Evolutionary conservation across 768 basidiomycete genomes (phyloP), one percentile per base, ranked within the genome.

Genomic region (Phanerochaete carnosa): DNA sequence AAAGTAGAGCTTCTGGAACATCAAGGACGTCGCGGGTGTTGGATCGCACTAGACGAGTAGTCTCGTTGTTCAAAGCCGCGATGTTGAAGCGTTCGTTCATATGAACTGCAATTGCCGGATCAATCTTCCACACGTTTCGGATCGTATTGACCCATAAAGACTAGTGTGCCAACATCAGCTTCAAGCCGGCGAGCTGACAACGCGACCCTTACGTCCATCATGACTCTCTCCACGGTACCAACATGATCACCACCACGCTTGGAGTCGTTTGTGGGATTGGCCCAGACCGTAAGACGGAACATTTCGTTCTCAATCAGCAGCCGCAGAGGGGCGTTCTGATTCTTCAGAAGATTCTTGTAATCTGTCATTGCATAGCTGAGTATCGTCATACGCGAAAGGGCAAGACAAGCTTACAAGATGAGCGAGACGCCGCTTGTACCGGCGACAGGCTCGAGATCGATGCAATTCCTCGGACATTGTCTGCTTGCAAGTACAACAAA

Each of bases 231-330:
- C 19, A 79, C 69, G 70, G 75, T 77, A 8, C 80, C 80, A 39
- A 80, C 66, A 46, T 88, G 77, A 69, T 94, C 89, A 0, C 72
- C 67, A 19, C 89, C 89, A 64, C 88, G 85, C 65, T 82, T 85
- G 4, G 79, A 66, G 63, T 97, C 95, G 61, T 88, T 90, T 30
- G 82, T 80, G 0, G 94, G 92, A 72, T 98, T 98, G 46, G 79
- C 79, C 97, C 97, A 98, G 8, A 98, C 95, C 3, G 77, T 82
- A 45, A 98, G 75, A 16, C 95, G 83, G 66, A 81, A 85, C 45
- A 98, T 86, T 71, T 99, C 97, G 69, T 93, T 95, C 72, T 96
- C 94, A 7, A 94, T 86, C 13, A 98, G 80, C 8, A 96, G 74
- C 23, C 88, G 81, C n/a, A 98, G 76, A 0, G 96, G 87, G 22